These are phyloP conservation scores for Hermanozyma aechmeae DNA, from an alignment of 805 yeast genomes.

Conservation along the genomic window DNA sequence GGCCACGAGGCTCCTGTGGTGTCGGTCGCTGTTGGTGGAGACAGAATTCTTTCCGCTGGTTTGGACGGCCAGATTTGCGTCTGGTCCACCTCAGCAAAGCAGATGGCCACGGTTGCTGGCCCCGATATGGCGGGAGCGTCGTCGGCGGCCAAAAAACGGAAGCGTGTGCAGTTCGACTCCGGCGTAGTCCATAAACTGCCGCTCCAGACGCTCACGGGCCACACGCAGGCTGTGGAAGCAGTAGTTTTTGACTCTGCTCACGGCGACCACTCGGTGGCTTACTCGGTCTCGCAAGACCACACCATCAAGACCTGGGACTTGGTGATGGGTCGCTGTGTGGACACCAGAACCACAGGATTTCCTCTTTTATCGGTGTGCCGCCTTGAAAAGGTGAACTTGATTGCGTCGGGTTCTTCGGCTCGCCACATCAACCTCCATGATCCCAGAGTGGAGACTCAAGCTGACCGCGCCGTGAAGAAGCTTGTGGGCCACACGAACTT, in stretches of 20 bases:
- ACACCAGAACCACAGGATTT: constrained; percentile 79
- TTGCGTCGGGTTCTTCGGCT: constrained; percentile 96
- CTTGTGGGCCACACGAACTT: constrained; percentile 86
- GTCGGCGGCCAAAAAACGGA: constrained; percentile 80
- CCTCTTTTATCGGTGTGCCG: constrained; percentile 71
- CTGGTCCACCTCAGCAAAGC: constrained; percentile 85
- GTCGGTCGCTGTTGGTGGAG: constrained; percentile 54
- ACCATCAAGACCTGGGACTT: constrained; percentile 95
- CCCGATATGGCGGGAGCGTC: constrained; percentile 37
- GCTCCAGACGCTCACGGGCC: constrained; percentile 69
- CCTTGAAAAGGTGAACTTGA: constrained; percentile 55
- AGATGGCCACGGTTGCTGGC: constrained; percentile 54
- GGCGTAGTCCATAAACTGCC: constrained; percentile 77
- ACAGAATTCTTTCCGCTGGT: constrained; percentile 74
- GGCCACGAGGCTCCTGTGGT: constrained; percentile 90
- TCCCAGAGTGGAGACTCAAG: constrained; percentile 68
- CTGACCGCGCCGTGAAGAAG: constrained; percentile 38
- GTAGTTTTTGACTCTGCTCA: constrained; percentile 53
- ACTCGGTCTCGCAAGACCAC: constrained; percentile 94
- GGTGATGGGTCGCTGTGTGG: constrained; percentile 76
- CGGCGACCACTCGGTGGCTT: constrained; percentile 71
- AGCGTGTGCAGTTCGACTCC: constrained; percentile 72
- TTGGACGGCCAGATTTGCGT: constrained; percentile 72
- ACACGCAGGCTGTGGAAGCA: constrained; percentile 80
- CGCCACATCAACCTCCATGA: constrained; percentile 92